These are phyloP conservation scores for Trypanosoma boissoni DNA, from an alignment of 208 protist genomes.

Conservation along the genomic window DNA sequence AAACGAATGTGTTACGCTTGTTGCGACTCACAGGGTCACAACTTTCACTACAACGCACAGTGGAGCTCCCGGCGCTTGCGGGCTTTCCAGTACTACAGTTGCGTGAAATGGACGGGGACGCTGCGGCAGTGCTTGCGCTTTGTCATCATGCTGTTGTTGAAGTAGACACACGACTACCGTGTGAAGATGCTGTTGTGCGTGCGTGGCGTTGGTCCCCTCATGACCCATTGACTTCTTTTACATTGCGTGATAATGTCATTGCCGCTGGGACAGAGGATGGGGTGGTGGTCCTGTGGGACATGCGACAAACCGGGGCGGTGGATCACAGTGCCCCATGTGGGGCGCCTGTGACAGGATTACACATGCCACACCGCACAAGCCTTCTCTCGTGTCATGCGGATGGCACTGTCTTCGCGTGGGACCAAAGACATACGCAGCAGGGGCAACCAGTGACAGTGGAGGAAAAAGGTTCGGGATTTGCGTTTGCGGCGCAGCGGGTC, in stretches of 20 bases:
- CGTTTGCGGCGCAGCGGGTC: constrained; percentile 1
- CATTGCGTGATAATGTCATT: constrained; percentile 48
- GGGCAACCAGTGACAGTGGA: constrained; percentile 8
- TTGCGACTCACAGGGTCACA: constrained; percentile 37
- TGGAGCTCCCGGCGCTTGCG: constrained; percentile 34
- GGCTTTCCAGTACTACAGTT: constrained; percentile 43
- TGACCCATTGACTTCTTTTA: constrained; percentile 45
- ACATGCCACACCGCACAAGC: constrained; percentile 52
- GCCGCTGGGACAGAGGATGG: constrained; percentile 59
- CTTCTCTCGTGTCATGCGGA: constrained; percentile 57
- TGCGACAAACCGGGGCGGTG: constrained; percentile 26
- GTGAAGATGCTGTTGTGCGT: constrained; percentile 21
- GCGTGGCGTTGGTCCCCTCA: constrained; percentile 60
- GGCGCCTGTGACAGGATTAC: constrained; percentile 41
- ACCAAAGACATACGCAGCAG: constrained; percentile 3
- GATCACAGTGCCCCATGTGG: constrained; percentile 30
- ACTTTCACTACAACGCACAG: constrained; percentile 30
- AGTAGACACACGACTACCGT: constrained; percentile 23
- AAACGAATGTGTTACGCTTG: constrained; percentile 28
- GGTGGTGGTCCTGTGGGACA: constrained; percentile 63
- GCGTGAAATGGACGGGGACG: constrained; percentile 36
- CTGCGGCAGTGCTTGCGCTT: constrained; percentile 27
- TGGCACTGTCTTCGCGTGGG: constrained; percentile 50
- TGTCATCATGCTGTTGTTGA: constrained; percentile 51
- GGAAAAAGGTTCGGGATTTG: constrained; percentile 12